Evolutionary conservation across 1,284 basidiomycete genomes (phyloP).

Genomic region (Sporisorium graminicola): DNA sequence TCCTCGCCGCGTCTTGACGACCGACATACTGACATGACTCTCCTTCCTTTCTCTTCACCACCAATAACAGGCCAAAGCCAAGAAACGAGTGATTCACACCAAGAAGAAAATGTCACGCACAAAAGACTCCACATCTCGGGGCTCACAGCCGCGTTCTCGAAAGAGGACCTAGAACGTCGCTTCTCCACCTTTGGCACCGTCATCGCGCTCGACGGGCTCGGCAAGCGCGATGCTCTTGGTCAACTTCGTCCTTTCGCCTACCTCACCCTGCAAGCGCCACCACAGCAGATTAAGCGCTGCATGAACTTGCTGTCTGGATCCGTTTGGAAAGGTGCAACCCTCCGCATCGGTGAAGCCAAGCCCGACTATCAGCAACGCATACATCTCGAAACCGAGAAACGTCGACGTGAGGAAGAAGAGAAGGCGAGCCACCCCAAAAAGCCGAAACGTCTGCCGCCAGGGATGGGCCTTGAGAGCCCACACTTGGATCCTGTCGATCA

Average conservation of each 20-base stretch:
- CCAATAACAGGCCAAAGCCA: conserved; percentile 38
- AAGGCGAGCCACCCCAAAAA: conserved; percentile 18
- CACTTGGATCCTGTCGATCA: conserved; percentile 49
- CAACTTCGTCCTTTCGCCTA: conserved; percentile 54
- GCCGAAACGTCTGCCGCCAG: conserved; percentile 43
- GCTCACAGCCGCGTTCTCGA: conserved; percentile 56
- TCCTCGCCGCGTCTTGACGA: neutral
- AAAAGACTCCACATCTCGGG: conserved; percentile 64
- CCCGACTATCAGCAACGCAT: conserved; percentile 47
- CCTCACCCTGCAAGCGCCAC: conserved; percentile 53
- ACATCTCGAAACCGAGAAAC: conserved; percentile 29
- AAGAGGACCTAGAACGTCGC: conserved; percentile 51
- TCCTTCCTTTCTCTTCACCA: neutral
- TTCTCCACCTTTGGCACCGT: conserved; percentile 61
- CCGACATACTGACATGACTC: conserved; percentile 7
- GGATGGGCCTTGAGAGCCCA: conserved; percentile 48
- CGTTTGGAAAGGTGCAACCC: conserved; percentile 64
- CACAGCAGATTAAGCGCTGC: conserved; percentile 48
- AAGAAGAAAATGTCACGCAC: conserved; percentile 49
- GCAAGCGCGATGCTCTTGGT: conserved; percentile 51
- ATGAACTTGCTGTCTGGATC: conserved; percentile 60
- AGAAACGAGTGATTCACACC: conserved; percentile 52
- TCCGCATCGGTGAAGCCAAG: conserved; percentile 62
- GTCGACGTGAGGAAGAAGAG: conserved; percentile 27
- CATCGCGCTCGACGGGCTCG: conserved; percentile 48